Evolutionary conservation across 257 asterid genomes (phyloP).

Genomic region (Capsicum baccatum): DNA sequence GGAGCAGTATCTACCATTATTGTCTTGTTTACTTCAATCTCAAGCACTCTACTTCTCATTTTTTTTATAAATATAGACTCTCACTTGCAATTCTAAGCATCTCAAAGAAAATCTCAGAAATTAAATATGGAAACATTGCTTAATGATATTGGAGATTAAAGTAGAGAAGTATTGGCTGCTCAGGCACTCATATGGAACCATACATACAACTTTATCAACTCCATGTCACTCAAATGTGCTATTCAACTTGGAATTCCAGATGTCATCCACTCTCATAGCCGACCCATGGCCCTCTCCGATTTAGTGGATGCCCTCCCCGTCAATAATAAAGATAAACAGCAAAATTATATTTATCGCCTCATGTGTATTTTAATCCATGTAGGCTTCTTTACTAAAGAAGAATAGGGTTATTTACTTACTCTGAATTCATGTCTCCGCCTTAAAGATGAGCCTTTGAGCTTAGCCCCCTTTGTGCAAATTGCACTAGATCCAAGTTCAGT

Average conservation of each 20-base stretch:
- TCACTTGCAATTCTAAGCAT: background rate
- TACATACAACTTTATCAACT: constrained; percentile 14
- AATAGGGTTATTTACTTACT: no score
- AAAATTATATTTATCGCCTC: background rate
- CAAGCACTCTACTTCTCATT: no score
- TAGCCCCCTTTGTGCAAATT: no score
- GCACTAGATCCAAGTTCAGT: no score
- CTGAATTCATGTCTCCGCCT: no score
- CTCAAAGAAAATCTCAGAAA: background rate
- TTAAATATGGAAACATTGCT: background rate
- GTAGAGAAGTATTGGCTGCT: constrained; percentile 23
- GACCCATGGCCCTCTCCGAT: constrained; percentile 32
- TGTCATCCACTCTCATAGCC: constrained; percentile 29
- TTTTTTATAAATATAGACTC: background rate
- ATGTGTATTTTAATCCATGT: no score
- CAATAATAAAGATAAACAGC: background rate
- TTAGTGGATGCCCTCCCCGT: constrained; percentile 31
- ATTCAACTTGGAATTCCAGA: constrained; percentile 34
- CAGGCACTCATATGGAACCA: constrained; percentile 29
- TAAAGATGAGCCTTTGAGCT: no score
- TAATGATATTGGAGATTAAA: background rate
- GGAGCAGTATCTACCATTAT: no score
- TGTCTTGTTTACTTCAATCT: no score
- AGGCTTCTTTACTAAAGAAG: no score
- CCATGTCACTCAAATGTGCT: constrained; percentile 36